Base-by-base conservation (phyloP, 2,329 filamentous ascomycete species). In the Monosporascus sp. region DNA sequence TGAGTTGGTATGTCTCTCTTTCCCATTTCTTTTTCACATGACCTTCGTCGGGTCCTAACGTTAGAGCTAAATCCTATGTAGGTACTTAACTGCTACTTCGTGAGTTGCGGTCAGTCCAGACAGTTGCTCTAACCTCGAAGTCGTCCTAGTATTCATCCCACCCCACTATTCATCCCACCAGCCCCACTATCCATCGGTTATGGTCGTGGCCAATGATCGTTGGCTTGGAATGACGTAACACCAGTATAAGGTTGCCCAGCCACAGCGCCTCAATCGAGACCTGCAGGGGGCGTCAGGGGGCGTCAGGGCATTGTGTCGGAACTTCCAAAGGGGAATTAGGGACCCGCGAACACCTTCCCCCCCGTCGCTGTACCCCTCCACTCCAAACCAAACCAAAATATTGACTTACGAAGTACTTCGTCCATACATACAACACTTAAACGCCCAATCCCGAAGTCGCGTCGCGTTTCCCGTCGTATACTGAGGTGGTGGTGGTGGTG, bases 351-450 rank as follows among this genome's bases (percentile, higher is more conserved):
- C n/a, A 37, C 27, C 26, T 46, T 46, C 36, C 49, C 56, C 60
- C 26, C 27, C 8, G 27, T 27, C 27, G 27, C 27, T 27, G 27
- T 3, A 8, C 27, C 6, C 9, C 9, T 31, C 8, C 27, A 58
- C 59, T 62, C 61, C 56, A 61, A 56, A 52, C 53, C 55, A 59
- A 58, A 51, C 60, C 51, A 64, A 59, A 67, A 66, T 66, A 66
- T 66, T 66, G 60, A 67, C 61, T 61, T 63, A 20, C 17, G 27
- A 14, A 11, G 11, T 34, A 31, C 27, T n/a, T n/a, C n/a, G 3
- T 31, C 14, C 31, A 14, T 34, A 34, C 31, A 34, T 34, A 31
- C 31, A 34, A 37, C 47, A 38, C 48, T 34, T 22, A 38, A 41
- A 1, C 3, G 4, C 9, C 17, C 38, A 19, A n/a, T 19, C 27